A percentile compares a stretch with the other conserved stretches of the same genome.
These are phyloP conservation scores for Aspergillus puulaauensis DNA, from an alignment of 2,329 filamentous ascomycete species.

Conservation along the genomic window DNA sequence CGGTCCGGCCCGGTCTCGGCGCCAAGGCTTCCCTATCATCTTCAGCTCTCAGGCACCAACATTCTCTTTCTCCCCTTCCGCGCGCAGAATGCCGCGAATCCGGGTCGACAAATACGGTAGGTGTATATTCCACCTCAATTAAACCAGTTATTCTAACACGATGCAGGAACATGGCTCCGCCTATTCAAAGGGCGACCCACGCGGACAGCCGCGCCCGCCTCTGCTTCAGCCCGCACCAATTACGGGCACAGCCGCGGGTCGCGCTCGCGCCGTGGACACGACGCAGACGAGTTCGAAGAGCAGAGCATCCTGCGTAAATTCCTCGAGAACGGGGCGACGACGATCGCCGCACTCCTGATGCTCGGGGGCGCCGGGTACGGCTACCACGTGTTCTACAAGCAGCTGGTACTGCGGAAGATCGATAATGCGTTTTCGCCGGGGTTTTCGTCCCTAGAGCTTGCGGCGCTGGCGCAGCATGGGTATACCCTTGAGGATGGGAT, in stretches of 20 bases:
- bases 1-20: not conserved
- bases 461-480: slow-evolving; percentile 48
- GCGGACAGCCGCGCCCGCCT: not conserved
- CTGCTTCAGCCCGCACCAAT: not conserved
- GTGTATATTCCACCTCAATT: not conserved
- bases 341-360: slow-evolving; percentile 5
- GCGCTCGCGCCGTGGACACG: not conserved
- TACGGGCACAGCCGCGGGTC: too few relatives aligned
- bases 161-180: not conserved
- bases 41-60: not conserved
- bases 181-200: not conserved
- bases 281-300: not conserved
- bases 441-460: slow-evolving; percentile 82
- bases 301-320: slow-evolving; percentile 2
- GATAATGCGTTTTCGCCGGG: slow-evolving; percentile 86
- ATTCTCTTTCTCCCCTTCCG: not conserved
- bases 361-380: slow-evolving; percentile 64
- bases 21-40: not conserved
- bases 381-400: slow-evolving; percentile 85
- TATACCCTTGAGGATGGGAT: slow-evolving; percentile 16
- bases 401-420: slow-evolving; percentile 88
- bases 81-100: not conserved
- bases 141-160: not conserved
- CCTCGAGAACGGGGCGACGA: slow-evolving; percentile 7
- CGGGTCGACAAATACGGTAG: slow-evolving; percentile 4